These are phyloP conservation scores for Dryas octopetala DNA, from an alignment of 306 rosid species.

Conservation along the genomic window DNA sequence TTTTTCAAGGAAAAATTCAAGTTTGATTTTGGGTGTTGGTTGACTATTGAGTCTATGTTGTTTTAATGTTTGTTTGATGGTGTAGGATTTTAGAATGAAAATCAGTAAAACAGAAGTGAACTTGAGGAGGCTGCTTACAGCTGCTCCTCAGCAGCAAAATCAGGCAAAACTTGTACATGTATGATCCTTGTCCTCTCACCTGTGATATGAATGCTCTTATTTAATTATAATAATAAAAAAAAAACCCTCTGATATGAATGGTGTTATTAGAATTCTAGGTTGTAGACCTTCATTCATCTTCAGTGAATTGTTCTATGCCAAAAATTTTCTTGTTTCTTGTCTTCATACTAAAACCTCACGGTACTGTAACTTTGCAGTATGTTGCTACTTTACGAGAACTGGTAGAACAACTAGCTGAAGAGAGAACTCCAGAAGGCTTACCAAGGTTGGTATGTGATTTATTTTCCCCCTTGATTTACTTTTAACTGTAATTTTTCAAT, in stretches of 20 bases:
- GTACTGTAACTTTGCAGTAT: slow-evolving; percentile 51
- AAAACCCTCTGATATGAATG: not conserved
- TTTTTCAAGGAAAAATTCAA: too few species aligned
- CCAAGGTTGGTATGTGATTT: slow-evolving; percentile 50
- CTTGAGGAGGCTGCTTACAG: slow-evolving; percentile 77
- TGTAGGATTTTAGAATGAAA: slow-evolving; percentile 47
- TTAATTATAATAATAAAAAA: too few species aligned
- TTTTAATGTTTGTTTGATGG: not conserved
- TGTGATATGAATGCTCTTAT: too few species aligned
- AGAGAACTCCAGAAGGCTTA: slow-evolving; percentile 73
- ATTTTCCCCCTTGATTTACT: slow-evolving; percentile 6
- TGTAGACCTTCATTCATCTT: not conserved
- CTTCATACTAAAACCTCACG: not conserved
- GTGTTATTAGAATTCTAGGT: not conserved
- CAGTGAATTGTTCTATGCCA: not conserved
- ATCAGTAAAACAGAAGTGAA: slow-evolving; percentile 83
- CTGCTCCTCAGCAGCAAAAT: slow-evolving; percentile 84
- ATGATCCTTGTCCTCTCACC: slow-evolving; percentile 17
- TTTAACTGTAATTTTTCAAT: not conserved
- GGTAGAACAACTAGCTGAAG: slow-evolving; percentile 80
- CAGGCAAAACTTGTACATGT: slow-evolving; percentile 88
- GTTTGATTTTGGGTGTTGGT: not conserved
- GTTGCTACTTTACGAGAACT: slow-evolving; percentile 84
- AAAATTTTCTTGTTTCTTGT: slow-evolving; percentile 7
- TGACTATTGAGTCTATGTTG: not conserved